These are phyloP conservation scores for Russula sp. DNA, from an alignment of 768 basidiomycete genomes.

Conservation along the genomic window DNA sequence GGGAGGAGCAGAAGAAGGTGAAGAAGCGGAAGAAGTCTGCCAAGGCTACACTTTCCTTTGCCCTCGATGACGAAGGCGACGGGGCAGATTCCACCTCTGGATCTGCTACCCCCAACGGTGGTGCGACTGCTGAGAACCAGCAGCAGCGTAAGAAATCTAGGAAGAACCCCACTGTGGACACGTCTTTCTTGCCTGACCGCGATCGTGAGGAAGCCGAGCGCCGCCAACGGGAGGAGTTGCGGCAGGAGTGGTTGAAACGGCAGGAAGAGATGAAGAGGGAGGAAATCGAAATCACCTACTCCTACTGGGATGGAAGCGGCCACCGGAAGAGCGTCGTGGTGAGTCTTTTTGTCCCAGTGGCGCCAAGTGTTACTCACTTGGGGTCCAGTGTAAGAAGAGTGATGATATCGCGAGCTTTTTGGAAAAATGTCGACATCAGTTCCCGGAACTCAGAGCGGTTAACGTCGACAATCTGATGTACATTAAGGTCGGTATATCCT, in stretches of 20 bases:
- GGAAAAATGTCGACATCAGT: conserved; percentile 89
- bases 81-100: conserved; percentile 37
- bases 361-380: conserved; percentile 24
- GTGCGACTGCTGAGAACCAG: conserved; percentile 38
- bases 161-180: conserved; percentile 96
- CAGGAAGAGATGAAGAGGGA: conserved; percentile 66
- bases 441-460: conserved; percentile 85
- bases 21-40: conserved; percentile 92
- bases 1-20: conserved; percentile 75
- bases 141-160: conserved; percentile 73
- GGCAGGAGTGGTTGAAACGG: conserved; percentile 79
- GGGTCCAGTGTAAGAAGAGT: conserved; percentile 88
- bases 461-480: conserved; percentile 98
- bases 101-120: conserved; percentile 33
- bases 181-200: conserved; percentile 97
- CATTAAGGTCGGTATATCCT: conserved; percentile 61
- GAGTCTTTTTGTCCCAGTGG: conserved; percentile 30
- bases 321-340: conserved; percentile 90
- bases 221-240: conserved; percentile 77
- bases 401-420: conserved; percentile 83
- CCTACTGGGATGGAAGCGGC: conserved; percentile 98
- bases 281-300: conserved; percentile 88
- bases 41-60: conserved; percentile 89
- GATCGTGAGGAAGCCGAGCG: conserved; percentile 93
- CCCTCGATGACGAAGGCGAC: conserved; percentile 73